Evolutionary conservation across 495 filamentous ascomycete genomes (phyloP), one percentile per base, ranked within the genome.

Genomic region (Aspergillus biplanus): DNA sequence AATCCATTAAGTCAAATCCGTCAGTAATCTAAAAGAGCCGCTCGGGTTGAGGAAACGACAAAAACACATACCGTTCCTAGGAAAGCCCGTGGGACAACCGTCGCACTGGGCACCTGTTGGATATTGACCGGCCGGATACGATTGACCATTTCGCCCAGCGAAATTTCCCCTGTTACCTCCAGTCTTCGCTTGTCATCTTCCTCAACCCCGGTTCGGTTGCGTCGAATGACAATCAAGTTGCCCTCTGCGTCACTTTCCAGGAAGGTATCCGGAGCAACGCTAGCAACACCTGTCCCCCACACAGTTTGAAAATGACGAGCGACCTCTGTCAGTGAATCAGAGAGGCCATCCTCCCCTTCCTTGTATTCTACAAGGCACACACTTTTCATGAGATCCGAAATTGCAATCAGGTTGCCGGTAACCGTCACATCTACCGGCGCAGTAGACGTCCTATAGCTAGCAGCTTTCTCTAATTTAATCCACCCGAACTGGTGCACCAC

Each of bases 381-480:
- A 35, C 90, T 94, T 79, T 97, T 97, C 92, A 97, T 98, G 44
- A 99, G 78, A 67, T 99, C 95, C 1, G 88, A 91, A 5, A 99
- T 87, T 0, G 90, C 90, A 64, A 98, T 94, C 33, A 85, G 8
- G 60, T 90, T 83, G 13, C 77, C 86, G 15, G 82, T 80, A 9
- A 97, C 82, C 12, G 86, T 83, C n/a, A 99, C 64, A 69, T 96
- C 91, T 32, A 96, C 85, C 2, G 95, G 96, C 33, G 90, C 90
- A 0, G 92, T 97, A 18, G 92, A 86, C 12, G 91, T 90, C 16
- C 92, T 85, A 72, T 91, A 97, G 11, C 84, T 86, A 47, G 89
- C 89, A 8, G 88, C 64, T 69, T 88, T 92, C 35, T 81, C 82
- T 34, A 98, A 78, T 34, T 77, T 71, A 58, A 77, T 70, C 44